Base-by-base conservation (phyloP, 1,284 basidiomycete species). In the Rhodotorula sp. region DNA sequence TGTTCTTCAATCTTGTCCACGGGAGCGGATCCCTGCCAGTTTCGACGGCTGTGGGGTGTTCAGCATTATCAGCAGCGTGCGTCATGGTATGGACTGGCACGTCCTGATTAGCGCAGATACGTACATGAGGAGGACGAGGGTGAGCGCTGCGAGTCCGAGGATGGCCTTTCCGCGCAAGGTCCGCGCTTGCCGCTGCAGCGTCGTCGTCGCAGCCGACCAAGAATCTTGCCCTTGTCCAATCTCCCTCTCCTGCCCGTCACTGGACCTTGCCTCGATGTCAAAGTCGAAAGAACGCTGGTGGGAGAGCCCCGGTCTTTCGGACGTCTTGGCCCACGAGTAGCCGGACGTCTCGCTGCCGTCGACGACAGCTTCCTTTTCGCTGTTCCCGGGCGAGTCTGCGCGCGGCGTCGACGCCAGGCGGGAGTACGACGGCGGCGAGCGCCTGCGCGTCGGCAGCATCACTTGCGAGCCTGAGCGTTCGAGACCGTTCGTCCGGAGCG, bases 121-220 rank as follows among this genome's bases (percentile, higher is more conserved):
- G n/a, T 26, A 71, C 67, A 64, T 26, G 31, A 72, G 58, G 31
- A 65, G 69, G 18, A 72, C 15, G 23, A 72, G 16, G 6, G 64
- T 54, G 6, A 52, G 49, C 3, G 60, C 52, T 5, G 67, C 70
- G 5, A 62, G 4, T 0, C 57, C 52, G 12, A 61, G 18, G 5
- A 63, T 20, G 3, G 51, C n/a, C 31, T 47, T 66, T 23, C 49
- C 49, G 14, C 48, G n/a, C 21, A n/a, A 14, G 34, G 61, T 56
- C 15, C 54, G 54, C 21, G 18, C 54, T 3, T 56, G 54, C 26
- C 54, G 54, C 18, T 29, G 23, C 54, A 56, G 26, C 18, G n/a
- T 26, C 23, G 26, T 26, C 12, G 54, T 26, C 23, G 54, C 26
- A 6, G 54, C 26, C 14, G n/a, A 26, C 54, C 54, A 56, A 12